Conservation (phyloP, 2,329 filamentous ascomycete species). For the Sphaerulina vaccinii region DNA sequence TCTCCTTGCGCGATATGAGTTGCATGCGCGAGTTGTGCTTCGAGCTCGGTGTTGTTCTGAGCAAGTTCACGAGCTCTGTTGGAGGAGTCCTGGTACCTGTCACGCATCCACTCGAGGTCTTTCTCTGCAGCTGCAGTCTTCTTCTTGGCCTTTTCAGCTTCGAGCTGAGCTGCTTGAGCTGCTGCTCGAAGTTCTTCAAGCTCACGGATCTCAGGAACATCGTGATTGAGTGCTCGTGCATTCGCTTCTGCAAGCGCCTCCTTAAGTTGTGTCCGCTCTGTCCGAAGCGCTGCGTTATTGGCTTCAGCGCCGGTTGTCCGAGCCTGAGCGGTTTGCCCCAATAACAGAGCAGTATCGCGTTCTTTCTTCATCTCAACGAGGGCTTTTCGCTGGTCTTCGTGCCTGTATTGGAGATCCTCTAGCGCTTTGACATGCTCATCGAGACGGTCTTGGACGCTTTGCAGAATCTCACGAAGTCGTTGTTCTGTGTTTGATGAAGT, state of each 20-base stretch:
- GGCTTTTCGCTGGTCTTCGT: slow-evolving; percentile 35
- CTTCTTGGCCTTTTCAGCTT: slow-evolving; percentile 33
- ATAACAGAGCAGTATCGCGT: slow-evolving; percentile 30
- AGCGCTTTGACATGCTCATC: slow-evolving; percentile 34
- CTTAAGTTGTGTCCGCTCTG: slow-evolving; percentile 31
- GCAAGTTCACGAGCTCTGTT: slow-evolving; percentile 48
- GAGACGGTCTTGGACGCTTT: slow-evolving; percentile 27
- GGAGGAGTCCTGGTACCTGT: slow-evolving; percentile 60
- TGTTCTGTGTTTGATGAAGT: slow-evolving; percentile 20
- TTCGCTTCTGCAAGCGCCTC: slow-evolving; percentile 34
- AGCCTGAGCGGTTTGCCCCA: slow-evolving; percentile 26
- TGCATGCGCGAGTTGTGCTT: slow-evolving; percentile 34
- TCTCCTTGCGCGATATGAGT: slow-evolving; percentile 33
- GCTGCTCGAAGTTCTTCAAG: slow-evolving; percentile 30
- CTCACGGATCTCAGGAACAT: slow-evolving; percentile 36
- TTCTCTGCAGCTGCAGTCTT: slow-evolving; percentile 40
- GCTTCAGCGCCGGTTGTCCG: slow-evolving; percentile 25
- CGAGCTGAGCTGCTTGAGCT: slow-evolving; percentile 24
- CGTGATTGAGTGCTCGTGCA: slow-evolving; percentile 29
- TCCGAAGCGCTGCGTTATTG: slow-evolving; percentile 26
- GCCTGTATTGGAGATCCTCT: slow-evolving; percentile 35
- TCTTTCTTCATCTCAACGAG: slow-evolving; percentile 29
- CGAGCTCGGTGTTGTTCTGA: slow-evolving; percentile 50
- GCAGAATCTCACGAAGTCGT: slow-evolving; percentile 26
- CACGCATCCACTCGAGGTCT: slow-evolving; percentile 58